phyloP scores from a whole-genome alignment of 306 rosid genomes.

The Senna tora region DNA sequence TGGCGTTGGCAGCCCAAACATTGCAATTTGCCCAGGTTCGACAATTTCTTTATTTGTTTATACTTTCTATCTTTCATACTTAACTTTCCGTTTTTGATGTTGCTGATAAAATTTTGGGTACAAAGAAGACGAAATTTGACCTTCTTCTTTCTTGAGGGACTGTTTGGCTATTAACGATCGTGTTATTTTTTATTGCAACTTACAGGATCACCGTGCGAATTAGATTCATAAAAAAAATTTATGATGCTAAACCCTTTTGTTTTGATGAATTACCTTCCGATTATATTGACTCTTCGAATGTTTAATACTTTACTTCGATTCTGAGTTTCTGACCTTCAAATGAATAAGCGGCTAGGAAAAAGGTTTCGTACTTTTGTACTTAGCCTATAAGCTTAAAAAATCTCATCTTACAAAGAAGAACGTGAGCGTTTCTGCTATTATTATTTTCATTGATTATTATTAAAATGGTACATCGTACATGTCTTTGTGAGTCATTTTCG shows the following conservation, averaged over 20 bases:
- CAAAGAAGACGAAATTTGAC: not conserved
- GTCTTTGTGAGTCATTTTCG: slow-evolving; percentile 27
- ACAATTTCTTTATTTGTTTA: not conserved
- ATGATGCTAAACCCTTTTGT: not conserved
- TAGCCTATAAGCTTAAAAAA: not conserved
- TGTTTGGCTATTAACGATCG: not conserved
- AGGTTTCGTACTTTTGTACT: not conserved
- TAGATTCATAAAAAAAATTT: not conserved
- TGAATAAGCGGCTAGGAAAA: not conserved
- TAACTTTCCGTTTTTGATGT: slow-evolving; percentile 20
- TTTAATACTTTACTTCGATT: not conserved
- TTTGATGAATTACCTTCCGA: not conserved
- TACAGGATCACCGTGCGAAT: not conserved
- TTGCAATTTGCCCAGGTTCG: slow-evolving; percentile 89
- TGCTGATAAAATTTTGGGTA: slow-evolving; percentile 17
- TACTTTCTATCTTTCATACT: not conserved
- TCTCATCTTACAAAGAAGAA: not conserved
- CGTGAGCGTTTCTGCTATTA: not conserved
- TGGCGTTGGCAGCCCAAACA: slow-evolving; percentile 92
- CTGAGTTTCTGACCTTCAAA: not conserved
- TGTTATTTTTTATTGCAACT: not conserved
- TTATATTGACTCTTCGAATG: not conserved
- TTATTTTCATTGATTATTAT: not conserved
- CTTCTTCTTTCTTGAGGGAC: not conserved
- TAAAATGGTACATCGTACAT: not conserved